Evolutionary conservation across 495 filamentous ascomycete genomes (phyloP).

Genomic region (Glutinoglossum americanum): DNA sequence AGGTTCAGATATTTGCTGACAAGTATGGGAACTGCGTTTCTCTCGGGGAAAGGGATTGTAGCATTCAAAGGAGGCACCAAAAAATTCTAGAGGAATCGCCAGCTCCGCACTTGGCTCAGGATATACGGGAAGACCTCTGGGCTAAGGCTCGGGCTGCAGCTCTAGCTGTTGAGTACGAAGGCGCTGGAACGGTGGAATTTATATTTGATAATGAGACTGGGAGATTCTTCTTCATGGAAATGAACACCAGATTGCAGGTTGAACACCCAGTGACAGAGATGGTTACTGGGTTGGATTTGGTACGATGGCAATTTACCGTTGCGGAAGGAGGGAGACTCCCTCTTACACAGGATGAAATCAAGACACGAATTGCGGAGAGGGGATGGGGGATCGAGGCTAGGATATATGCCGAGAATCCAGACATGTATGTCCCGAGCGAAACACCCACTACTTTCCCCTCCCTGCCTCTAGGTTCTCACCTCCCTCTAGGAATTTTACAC

Average conservation of each 20-base stretch:
- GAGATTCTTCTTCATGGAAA: constrained; percentile 98
- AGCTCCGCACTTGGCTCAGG: constrained; percentile 63
- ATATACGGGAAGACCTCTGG: constrained; percentile 73
- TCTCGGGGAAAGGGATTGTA: constrained; percentile 71
- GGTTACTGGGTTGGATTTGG: constrained; percentile 86
- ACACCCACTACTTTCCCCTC: not conserved
- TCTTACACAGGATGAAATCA: constrained; percentile 62
- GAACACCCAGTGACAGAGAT: constrained; percentile 96
- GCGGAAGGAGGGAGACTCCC: constrained; percentile 77
- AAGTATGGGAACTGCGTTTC: constrained; percentile 68
- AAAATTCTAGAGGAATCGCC: constrained; percentile 97
- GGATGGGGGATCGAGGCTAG: constrained; percentile 87
- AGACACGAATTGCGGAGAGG: constrained; percentile 45
- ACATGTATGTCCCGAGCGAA: constrained; percentile 16
- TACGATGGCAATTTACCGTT: constrained; percentile 88
- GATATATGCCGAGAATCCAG: constrained; percentile 92
- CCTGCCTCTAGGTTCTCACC: not conserved
- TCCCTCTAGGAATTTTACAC: constrained; percentile 50
- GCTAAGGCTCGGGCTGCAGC: constrained; percentile 79
- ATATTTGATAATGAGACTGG: constrained; percentile 93
- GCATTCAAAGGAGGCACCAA: constrained; percentile 74
- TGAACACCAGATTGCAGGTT: constrained; percentile 94
- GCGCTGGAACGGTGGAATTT: constrained; percentile 93
- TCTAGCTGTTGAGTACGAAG: constrained; percentile 80
- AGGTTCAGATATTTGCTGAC: constrained; percentile 95